Evolutionary conservation across 192 early-diverging fungal genomes (phyloP).

Genomic region (Chytriomyces hyalinus): DNA sequence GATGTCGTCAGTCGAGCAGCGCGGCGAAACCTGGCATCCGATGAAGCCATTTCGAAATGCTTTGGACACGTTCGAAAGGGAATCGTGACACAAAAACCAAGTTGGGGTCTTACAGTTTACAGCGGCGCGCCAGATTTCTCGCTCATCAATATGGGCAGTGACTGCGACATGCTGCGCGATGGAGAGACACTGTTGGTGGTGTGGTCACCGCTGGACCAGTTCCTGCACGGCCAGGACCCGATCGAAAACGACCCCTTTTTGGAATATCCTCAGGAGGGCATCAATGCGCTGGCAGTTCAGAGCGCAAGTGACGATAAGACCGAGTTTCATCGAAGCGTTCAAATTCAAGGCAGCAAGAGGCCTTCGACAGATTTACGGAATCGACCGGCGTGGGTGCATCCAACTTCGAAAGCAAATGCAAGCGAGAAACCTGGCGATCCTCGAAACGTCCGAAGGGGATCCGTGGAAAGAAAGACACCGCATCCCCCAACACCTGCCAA

Average conservation of each 20-base stretch:
- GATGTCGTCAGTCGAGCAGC: conserved; percentile 21
- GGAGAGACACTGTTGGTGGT: conserved; percentile 28
- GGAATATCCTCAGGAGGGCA: no score
- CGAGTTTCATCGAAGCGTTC: no score
- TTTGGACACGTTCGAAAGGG: conserved; percentile 2
- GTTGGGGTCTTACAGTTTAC: conserved; percentile 18
- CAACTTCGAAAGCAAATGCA: no score
- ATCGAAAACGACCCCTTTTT: background rate
- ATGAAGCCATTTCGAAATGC: conserved; percentile 8
- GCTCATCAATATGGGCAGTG: background rate
- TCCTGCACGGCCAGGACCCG: background rate
- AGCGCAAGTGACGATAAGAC: no score
- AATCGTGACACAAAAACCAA: background rate
- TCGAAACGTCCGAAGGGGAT: no score
- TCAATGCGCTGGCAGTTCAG: no score
- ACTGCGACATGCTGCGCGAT: conserved; percentile 19
- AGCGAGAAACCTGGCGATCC: no score
- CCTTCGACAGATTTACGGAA: no score
- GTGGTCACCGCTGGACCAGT: conserved; percentile 14
- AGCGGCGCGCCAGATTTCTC: conserved; percentile 24
- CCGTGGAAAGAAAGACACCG: no score
- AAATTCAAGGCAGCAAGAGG: no score
- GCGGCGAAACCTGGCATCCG: background rate
- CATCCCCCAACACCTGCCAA: no score
- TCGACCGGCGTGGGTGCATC: no score